These are phyloP conservation scores for Fraxinus nigra DNA, from an alignment of 305 asterid species.

Conservation along the genomic window DNA sequence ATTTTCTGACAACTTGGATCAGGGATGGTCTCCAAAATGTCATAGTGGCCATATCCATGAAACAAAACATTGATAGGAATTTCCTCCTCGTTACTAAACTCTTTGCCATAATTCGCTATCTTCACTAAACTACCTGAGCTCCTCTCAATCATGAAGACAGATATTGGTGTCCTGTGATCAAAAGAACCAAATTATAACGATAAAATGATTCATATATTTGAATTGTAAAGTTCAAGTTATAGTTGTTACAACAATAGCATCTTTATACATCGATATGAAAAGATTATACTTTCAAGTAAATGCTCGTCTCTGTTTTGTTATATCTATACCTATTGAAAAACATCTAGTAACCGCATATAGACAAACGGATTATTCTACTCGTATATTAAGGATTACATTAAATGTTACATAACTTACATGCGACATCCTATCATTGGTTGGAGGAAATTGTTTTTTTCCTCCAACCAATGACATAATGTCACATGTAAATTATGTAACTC, in stretches of 20 bases:
- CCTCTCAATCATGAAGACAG: conserved; percentile 62
- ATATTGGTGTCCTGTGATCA: conserved; percentile 62
- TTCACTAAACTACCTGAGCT: conserved; percentile 44
- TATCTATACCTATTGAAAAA: background rate
- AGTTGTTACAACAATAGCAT: background rate
- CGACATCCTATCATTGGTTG: too few species aligned
- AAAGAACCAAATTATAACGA: background rate
- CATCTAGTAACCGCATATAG: background rate
- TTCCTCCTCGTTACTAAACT: conserved; percentile 45
- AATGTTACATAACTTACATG: too few species aligned
- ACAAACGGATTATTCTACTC: too few species aligned
- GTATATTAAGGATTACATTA: too few species aligned
- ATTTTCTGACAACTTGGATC: conserved; percentile 24
- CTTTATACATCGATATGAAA: background rate
- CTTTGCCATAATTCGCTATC: conserved; percentile 68
- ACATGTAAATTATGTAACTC: too few species aligned
- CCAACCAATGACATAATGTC: too few species aligned
- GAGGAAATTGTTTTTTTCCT: too few species aligned
- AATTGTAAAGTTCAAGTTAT: background rate
- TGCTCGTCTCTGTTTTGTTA: background rate
- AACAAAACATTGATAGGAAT: conserved; percentile 57
- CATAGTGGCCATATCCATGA: conserved; percentile 88
- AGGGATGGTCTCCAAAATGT: conserved; percentile 47
- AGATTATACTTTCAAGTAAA: background rate
- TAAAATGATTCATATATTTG: background rate